A percentile compares a stretch with the other conserved stretches of the same genome.
Evolutionary conservation across 495 filamentous ascomycete genomes (phyloP).

Genomic region (Aspergillus nidulans): DNA sequence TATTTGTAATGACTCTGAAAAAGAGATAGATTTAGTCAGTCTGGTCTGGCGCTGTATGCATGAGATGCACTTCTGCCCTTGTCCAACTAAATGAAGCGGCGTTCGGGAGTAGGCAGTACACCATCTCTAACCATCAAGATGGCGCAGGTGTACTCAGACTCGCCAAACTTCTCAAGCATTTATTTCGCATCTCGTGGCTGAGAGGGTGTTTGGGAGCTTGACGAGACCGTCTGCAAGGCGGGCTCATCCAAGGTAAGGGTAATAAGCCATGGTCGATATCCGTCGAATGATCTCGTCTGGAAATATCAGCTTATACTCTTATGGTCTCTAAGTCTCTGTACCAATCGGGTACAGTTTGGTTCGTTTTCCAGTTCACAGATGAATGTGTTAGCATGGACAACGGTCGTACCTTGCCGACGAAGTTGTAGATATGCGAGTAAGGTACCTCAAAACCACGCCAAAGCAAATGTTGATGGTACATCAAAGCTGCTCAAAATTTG

Average conservation of each 20-base stretch:
- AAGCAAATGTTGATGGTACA: not conserved
- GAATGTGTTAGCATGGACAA: not conserved
- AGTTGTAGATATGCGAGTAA: not conserved
- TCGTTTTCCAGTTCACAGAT: slow-evolving; percentile 1
- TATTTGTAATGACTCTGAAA: too few species aligned
- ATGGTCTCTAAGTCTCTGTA: slow-evolving; percentile 6
- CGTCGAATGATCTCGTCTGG: too few species aligned
- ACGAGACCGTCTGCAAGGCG: not conserved
- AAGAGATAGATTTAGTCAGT: too few species aligned
- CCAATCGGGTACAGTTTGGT: not conserved
- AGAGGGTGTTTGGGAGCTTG: not conserved
- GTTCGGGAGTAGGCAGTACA: too few species aligned
- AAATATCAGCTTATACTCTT: not conserved
- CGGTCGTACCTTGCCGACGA: not conserved
- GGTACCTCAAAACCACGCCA: slow-evolving; percentile 1
- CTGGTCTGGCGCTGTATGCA: too few species aligned
- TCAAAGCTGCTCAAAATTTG: slow-evolving; percentile 10
- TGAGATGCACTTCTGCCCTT: too few species aligned
- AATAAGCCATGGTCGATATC: too few species aligned
- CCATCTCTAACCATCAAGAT: too few species aligned
- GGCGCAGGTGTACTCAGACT: too few species aligned
- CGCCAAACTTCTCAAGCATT: too few species aligned
- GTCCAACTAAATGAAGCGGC: too few species aligned
- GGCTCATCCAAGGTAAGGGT: not conserved
- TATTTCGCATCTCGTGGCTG: not conserved